Conservation (phyloP, 345 rosid species). For the Gossypium mustelinum region DNA sequence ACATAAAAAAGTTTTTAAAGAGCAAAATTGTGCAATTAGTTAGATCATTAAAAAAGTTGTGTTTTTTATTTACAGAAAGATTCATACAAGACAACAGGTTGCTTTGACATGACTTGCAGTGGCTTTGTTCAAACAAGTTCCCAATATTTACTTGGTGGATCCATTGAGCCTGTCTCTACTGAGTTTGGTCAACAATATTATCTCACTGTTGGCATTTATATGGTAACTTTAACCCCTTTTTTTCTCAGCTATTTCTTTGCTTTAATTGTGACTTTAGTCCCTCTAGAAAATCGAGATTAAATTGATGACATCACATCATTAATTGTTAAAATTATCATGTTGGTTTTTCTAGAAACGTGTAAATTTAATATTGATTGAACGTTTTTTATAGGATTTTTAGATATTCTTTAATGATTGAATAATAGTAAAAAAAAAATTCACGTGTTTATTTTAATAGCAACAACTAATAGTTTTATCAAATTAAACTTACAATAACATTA, state of each 20-base stretch:
- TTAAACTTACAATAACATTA: no score
- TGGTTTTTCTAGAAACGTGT: no score
- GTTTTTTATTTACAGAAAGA: background rate
- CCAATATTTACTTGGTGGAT: conserved; percentile 27
- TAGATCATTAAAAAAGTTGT: background rate
- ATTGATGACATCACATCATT: no score
- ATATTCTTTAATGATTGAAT: no score
- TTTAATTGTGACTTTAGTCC: no score
- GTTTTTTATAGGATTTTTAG: no score
- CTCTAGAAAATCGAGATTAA: no score
- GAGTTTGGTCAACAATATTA: conserved; percentile 17
- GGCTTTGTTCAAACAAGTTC: conserved; percentile 48
- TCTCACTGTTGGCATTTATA: conserved; percentile 12
- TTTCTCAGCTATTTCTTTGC: background rate
- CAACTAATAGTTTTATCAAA: no score
- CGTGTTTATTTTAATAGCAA: no score
- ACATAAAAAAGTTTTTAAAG: background rate
- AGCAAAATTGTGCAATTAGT: background rate
- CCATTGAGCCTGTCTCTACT: conserved; percentile 18
- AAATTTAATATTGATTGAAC: no score
- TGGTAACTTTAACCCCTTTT: conserved; percentile 22
- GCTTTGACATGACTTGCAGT: conserved; percentile 25
- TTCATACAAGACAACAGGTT: background rate
- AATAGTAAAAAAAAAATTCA: no score
- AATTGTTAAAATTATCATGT: no score